Base-by-base conservation (phyloP, 345 rosid genomes). In the Eucalyptus tenuipes region DNA sequence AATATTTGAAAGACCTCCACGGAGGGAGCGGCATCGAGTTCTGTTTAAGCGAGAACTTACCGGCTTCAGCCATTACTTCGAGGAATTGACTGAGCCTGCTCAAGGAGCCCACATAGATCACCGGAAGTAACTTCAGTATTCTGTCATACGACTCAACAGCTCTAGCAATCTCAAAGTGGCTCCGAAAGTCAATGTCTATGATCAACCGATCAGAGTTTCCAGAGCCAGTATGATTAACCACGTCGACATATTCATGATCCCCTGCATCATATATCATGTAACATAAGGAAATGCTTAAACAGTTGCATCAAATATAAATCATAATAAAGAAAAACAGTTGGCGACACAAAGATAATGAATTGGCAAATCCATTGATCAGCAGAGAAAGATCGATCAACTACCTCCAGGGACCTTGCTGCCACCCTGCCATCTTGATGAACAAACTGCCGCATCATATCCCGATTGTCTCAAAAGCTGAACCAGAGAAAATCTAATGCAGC, bases 21-120 rank as follows among this genome's bases (percentile, higher is more conserved):
- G 99, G 99, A 89, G 99, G 99, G 66, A 97, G 92, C 18, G 98
- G 97, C 99, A 97, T 97, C 10, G 99, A 96, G 79, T 96, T 96
- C 91, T 96, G 98, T 91, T 95, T 95, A n/a, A 97, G 95, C 7
- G 99, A 97, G 84, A 90, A 94, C 89, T 91, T 94, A 18, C 98
- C 95, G 53, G 98, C 99, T 44, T 97, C 99, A 40, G 93, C 99
- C 99, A 97, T 97, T 24, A 94, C 97, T 86, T 94, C 96, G 79
- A 97, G 99, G 86, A 91, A 95, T 89, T 95, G 96, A 90, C 93
- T 93, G 89, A 97, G 91, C 91, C 93, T 93, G 48, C 93, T 85
- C 82, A 94, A 37, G 1, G 98, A 93, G 24, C 99, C 99, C 47
- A 96, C 95, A 79, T 95, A 97, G 59, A 97, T 93, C 86, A 94